phyloP scores from a whole-genome alignment of 768 basidiomycete genomes.

The Auricularia sp. region DNA sequence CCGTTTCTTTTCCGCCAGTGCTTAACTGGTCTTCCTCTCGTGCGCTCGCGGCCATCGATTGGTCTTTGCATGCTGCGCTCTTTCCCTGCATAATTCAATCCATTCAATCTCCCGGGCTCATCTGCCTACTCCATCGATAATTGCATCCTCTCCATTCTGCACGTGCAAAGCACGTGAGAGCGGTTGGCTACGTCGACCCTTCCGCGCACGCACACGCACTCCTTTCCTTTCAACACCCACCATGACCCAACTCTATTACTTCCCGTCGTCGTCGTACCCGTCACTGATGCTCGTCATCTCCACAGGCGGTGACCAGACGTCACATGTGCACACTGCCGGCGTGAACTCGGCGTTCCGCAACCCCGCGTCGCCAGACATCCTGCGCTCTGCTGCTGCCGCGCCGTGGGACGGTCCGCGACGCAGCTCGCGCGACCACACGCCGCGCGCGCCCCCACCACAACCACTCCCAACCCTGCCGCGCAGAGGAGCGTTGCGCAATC shows the following conservation, averaged over 20 bases:
- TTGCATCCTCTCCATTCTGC: no score
- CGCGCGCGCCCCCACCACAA: no score
- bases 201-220: not conserved
- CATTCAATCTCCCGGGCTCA: no score
- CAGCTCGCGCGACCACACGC: not conserved
- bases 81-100: no score
- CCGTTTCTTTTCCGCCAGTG: no score
- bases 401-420: not conserved
- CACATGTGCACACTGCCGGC: not conserved
- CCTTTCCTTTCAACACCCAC: not conserved
- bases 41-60: no score
- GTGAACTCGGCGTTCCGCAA: slow-evolving; percentile 3
- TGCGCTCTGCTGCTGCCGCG: not conserved
- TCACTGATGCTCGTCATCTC: not conserved
- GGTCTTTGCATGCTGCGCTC: no score
- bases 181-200: no score
- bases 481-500: not conserved
- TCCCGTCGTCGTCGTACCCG: not conserved
- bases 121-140: no score
- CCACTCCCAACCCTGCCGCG: not conserved
- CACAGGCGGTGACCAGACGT: not conserved
- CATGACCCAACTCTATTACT: not conserved
- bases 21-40: no score
- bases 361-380: slow-evolving; percentile 9
- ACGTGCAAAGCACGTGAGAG: no score